Percentiles rank a stretch among this genome's conserved stretches.
Conservation (phyloP, 108 stramenopile genomes). For the Thalassiosira profunda region DNA sequence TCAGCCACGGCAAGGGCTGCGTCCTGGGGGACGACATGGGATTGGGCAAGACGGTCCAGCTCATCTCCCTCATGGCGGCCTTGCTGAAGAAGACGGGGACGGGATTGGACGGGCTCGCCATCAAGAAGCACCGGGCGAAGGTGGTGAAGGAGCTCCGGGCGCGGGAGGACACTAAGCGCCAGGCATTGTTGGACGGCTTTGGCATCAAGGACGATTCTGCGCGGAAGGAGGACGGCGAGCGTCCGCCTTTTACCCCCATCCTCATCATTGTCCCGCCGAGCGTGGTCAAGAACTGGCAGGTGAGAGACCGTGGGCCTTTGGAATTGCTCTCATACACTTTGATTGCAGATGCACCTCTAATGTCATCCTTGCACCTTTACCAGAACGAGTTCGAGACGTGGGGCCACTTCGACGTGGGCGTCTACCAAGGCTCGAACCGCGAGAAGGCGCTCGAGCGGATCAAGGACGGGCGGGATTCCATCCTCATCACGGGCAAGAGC, state of each 20-base stretch:
- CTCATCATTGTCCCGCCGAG: constrained; percentile 81
- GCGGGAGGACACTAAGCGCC: constrained; percentile 15
- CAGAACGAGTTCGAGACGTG: constrained; percentile 72
- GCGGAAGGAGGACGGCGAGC: constrained; percentile 7
- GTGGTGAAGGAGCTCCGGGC: constrained; percentile 39
- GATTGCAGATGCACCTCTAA: neutral
- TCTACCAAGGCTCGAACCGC: constrained; percentile 37
- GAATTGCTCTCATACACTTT: neutral
- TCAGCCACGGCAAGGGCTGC: constrained; percentile 58
- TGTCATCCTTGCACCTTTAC: neutral
- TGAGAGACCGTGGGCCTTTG: constrained; percentile 10
- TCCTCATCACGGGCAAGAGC: constrained; percentile 66
- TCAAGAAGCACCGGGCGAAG: constrained; percentile 36
- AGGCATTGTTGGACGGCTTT: constrained; percentile 36
- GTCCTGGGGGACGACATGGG: constrained; percentile 83
- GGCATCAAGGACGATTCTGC: neutral
- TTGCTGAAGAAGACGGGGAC: constrained; percentile 81
- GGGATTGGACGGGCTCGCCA: constrained; percentile 38
- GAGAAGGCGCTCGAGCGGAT: constrained; percentile 58
- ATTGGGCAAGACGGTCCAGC: constrained; percentile 77
- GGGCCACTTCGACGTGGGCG: constrained; percentile 80
- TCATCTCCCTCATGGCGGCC: constrained; percentile 76
- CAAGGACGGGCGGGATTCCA: constrained; percentile 60
- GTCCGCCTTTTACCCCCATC: constrained; percentile 60
- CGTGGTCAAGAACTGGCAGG: constrained; percentile 72